Evolutionary conservation across 148 eudicot genomes (phyloP), one percentile per base, ranked within the genome.

Genomic region (Gaultheria prostrata): DNA sequence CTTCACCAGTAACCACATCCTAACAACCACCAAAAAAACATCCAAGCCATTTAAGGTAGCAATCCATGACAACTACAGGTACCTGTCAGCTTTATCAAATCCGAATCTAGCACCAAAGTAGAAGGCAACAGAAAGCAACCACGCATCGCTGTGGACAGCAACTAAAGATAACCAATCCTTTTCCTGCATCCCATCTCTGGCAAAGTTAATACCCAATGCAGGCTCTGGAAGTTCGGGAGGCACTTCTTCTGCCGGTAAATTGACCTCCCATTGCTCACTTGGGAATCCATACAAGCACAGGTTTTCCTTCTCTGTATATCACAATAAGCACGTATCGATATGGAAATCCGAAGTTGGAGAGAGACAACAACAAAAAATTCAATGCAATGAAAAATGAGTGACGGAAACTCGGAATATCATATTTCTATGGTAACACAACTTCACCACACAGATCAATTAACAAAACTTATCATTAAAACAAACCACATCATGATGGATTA

Each of bases 161-260:
- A 95, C 97, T 46, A 95, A 86, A 71, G 98, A 91, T 79, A 95
- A 81, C 98, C 98, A 95, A 85, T 95, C 98, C 84, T 90, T 92
- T 70, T 92, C 94, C 80, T 89, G 92, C 98, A 95, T 95, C 70
- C 98, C 97, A 85, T 93, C 95, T 85, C 97, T 89, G 49, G 97
- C 97, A 91, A 95, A 93, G 86, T 95, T 95, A 73, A 95, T 95
- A 81, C 98, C 98, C 89, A 95, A 80, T 76, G 95, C 98, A 83
- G 98, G 98, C 86, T 93, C 98, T 3, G 98, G 98, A 70, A 95
- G 92, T 87, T 93, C 98, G 50, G 97, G 97, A 49, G 97, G 98
- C 73, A 93, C 98, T 87, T 93, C 97, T 83, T 93, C 95, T 79
- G 98, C 97, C 84, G 98, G 97, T 82, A 93, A 85, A 87, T 90